Evolutionary conservation across 768 basidiomycete species (phyloP).

Genomic region (Leccinum olivaceopallidum): DNA sequence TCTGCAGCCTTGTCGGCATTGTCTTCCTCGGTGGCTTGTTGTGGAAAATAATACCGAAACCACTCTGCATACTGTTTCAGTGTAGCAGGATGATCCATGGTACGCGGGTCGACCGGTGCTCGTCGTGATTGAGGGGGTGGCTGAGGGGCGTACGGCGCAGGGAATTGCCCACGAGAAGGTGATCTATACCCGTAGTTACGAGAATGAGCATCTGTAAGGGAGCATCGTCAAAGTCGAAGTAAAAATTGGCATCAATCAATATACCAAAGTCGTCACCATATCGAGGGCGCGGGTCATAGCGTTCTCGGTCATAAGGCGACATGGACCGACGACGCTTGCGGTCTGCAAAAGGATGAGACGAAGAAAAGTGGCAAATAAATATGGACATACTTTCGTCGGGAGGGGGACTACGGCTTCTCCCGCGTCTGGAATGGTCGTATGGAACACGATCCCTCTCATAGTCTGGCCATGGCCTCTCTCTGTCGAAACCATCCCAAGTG

Average conservation of each 20-base stretch:
- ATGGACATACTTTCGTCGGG: slow-evolving; percentile 59
- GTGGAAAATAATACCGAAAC: slow-evolving; percentile 77
- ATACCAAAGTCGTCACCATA: slow-evolving; percentile 83
- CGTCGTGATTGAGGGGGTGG: slow-evolving; percentile 54
- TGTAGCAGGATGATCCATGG: slow-evolving; percentile 77
- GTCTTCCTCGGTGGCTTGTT: slow-evolving; percentile 81
- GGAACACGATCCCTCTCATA: slow-evolving; percentile 70
- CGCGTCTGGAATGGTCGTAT: slow-evolving; percentile 69
- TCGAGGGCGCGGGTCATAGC: slow-evolving; percentile 81
- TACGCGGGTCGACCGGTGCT: slow-evolving; percentile 76
- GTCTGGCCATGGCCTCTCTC: slow-evolving; percentile 63
- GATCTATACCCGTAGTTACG: slow-evolving; percentile 64
- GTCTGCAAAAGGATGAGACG: slow-evolving; percentile 36
- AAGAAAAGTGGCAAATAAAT: not conserved
- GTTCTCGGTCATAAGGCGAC: slow-evolving; percentile 76
- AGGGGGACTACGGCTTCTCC: slow-evolving; percentile 76
- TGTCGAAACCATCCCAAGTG: slow-evolving; percentile 71
- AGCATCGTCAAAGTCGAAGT: slow-evolving; percentile 10
- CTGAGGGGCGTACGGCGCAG: slow-evolving; percentile 37
- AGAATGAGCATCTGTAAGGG: slow-evolving; percentile 58
- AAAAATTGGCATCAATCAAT: slow-evolving; percentile 17
- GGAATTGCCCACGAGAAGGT: slow-evolving; percentile 58
- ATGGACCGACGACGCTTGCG: slow-evolving; percentile 79
- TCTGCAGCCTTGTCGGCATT: slow-evolving; percentile 82
- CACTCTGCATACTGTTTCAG: slow-evolving; percentile 87